These are phyloP conservation scores for Pseudogymnoascus sp. DNA, from an alignment of 2,329 filamentous ascomycete species.

Conservation along the genomic window DNA sequence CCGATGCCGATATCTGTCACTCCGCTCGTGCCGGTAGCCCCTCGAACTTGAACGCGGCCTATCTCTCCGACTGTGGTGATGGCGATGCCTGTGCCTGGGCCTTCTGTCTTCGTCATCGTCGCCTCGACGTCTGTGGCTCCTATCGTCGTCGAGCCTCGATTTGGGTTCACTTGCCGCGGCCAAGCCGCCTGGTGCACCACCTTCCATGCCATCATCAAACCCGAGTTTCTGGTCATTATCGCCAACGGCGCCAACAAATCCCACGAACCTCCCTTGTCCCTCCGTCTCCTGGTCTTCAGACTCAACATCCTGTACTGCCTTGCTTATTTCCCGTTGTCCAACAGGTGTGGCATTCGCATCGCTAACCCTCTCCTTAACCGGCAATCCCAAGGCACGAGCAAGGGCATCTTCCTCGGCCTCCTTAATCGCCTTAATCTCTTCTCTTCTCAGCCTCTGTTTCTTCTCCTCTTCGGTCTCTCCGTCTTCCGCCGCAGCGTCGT, in stretches of 20 bases:
- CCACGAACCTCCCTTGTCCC: conserved; percentile 23
- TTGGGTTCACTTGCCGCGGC: conserved; percentile 14
- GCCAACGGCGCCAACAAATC: conserved; percentile 24
- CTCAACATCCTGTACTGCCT: conserved; percentile 41
- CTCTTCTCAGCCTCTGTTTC: conserved; percentile 55
- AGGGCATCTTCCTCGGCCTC: conserved; percentile 92
- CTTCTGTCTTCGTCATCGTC: conserved; percentile 22
- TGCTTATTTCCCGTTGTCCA: conserved; percentile 53
- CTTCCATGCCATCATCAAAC: background rate
- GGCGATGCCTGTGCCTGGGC: conserved; percentile 24
- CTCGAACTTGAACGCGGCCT: conserved; percentile 21
- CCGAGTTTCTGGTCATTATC: conserved; percentile 15
- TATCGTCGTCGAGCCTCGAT: conserved; percentile 10
- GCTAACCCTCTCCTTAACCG: conserved; percentile 52
- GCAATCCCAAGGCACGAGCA: conserved; percentile 72
- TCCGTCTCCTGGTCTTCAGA: conserved; percentile 24
- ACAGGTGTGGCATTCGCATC: conserved; percentile 61
- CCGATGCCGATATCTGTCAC: conserved; percentile 20
- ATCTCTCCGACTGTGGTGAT: conserved; percentile 25
- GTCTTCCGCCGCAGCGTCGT: conserved; percentile 44
- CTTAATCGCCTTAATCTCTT: conserved; percentile 76
- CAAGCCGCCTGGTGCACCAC: conserved; percentile 18
- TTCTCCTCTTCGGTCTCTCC: conserved; percentile 53
- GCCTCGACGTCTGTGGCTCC: conserved; percentile 13
- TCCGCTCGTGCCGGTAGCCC: conserved; percentile 15